A percentile compares a stretch with the other conserved stretches of the same genome.
Evolutionary conservation across 2,329 filamentous ascomycete genomes (phyloP).

Genomic region (Fusarium aywerte): DNA sequence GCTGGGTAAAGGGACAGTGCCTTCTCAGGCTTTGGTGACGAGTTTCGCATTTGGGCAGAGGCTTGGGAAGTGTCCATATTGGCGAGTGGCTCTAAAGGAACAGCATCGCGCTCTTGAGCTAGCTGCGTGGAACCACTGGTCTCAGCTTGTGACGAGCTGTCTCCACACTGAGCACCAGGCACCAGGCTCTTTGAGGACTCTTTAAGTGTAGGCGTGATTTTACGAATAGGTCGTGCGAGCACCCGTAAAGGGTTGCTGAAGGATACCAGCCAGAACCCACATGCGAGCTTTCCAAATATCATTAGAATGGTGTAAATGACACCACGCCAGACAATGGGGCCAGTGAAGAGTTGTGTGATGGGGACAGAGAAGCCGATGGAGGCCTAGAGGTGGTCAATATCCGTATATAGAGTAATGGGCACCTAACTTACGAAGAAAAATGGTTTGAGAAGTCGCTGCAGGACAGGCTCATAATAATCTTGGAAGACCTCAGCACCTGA

Average conservation of each 20-base stretch:
- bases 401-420: fast-evolving
- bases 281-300: slow-evolving; percentile 69
- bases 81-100: neutral
- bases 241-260: slow-evolving; percentile 18
- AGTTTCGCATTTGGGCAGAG: slow-evolving; percentile 3
- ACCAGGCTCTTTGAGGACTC: neutral
- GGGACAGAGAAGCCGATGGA: slow-evolving; percentile 83
- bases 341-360: slow-evolving; percentile 74
- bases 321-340: slow-evolving; percentile 75
- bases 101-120: neutral
- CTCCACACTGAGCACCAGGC: slow-evolving; percentile 29
- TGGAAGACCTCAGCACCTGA: slow-evolving; percentile 30
- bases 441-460: slow-evolving; percentile 69
- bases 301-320: slow-evolving; percentile 78
- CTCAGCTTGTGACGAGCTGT: neutral
- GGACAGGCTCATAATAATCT: slow-evolving; percentile 50
- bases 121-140: neutral
- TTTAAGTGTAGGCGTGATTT: neutral
- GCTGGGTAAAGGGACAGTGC: slow-evolving; percentile 74
- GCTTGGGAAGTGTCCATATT: neutral
- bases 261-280: slow-evolving; percentile 67
- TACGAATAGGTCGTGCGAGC: neutral
- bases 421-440: slow-evolving; percentile 73
- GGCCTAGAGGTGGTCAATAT: slow-evolving; percentile 48
- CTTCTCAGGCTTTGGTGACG: slow-evolving; percentile 50